These are phyloP conservation scores for Serpula lacrymans DNA, from an alignment of 768 basidiomycete genomes.

Conservation along the genomic window DNA sequence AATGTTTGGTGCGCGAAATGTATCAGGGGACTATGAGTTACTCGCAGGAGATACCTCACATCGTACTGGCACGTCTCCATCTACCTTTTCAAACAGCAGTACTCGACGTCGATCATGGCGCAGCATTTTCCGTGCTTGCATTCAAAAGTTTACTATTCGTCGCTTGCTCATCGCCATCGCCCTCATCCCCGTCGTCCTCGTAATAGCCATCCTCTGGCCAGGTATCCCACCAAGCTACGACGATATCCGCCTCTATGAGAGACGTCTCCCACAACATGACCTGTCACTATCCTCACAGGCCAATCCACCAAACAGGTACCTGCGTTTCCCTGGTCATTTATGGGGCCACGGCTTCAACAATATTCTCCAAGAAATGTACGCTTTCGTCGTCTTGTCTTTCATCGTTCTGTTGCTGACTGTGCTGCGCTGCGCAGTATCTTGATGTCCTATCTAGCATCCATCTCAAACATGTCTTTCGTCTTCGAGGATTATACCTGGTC, in stretches of 20 bases:
- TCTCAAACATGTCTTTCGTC: conserved; percentile 50
- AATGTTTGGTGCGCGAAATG: too few species aligned
- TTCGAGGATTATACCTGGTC: conserved; percentile 67
- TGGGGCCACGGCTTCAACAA: conserved; percentile 66
- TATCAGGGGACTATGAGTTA: too few species aligned
- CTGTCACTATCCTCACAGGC: conserved; percentile 11
- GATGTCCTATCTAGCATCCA: conserved; percentile 50
- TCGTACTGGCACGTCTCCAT: too few species aligned
- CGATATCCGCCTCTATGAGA: conserved; percentile 33
- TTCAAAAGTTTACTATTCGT: conserved; percentile 23
- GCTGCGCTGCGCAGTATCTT: conserved; percentile 34
- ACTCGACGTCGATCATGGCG: conserved; percentile 11
- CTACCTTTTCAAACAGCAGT: too few species aligned
- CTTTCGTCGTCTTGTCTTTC: conserved; percentile 7
- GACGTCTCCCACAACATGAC: conserved; percentile 37
- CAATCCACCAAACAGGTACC: conserved; percentile 25
- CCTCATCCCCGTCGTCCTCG: conserved; percentile 17
- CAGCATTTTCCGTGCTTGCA: conserved; percentile 5
- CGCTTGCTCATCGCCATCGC: conserved; percentile 23
- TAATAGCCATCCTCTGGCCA: conserved; percentile 28
- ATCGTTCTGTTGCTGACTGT: neutral
- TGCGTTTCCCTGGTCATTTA: conserved; percentile 51
- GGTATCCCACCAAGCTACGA: conserved; percentile 39
- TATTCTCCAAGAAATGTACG: conserved; percentile 58
- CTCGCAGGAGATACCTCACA: too few species aligned